These are phyloP conservation scores for Starmera stellimalicola DNA, from an alignment of 1,139 yeast genomes.

Conservation along the genomic window DNA sequence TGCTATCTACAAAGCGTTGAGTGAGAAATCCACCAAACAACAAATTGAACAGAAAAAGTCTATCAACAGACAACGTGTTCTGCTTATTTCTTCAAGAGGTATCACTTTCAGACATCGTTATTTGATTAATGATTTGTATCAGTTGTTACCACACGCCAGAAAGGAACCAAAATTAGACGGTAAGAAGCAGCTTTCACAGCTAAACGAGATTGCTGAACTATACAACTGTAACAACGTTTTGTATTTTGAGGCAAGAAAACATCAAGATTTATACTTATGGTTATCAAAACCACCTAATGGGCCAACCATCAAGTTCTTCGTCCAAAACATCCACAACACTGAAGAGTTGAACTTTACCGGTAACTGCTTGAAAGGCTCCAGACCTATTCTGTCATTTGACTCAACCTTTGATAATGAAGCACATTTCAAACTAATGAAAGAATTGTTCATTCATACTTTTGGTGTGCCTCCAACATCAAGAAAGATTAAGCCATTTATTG, in stretches of 20 bases:
- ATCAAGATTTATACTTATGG: slow-evolving; percentile 92
- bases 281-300: slow-evolving; percentile 96
- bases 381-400: slow-evolving; percentile 93
- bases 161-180: slow-evolving; percentile 95
- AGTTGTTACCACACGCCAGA: slow-evolving; percentile 87
- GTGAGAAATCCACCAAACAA: slow-evolving; percentile 23
- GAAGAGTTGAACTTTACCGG: slow-evolving; percentile 96
- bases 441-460: slow-evolving; percentile 74
- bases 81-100: slow-evolving; percentile 90
- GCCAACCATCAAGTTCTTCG: slow-evolving; percentile 88
- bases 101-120: slow-evolving; percentile 94
- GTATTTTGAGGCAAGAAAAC: slow-evolving; percentile 95
- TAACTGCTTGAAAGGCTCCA: slow-evolving; percentile 88
- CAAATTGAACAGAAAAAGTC: slow-evolving; percentile 38
- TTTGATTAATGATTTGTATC: slow-evolving; percentile 69
- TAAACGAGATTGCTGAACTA: slow-evolving; percentile 92
- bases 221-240: slow-evolving; percentile 94
- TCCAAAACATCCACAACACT: slow-evolving; percentile 92
- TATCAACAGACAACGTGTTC: slow-evolving; percentile 70
- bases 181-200: slow-evolving; percentile 78
- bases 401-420: slow-evolving; percentile 57
- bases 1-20: slow-evolving; percentile 33
- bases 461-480: slow-evolving; percentile 98
- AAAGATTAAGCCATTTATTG: slow-evolving; percentile 88
- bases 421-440: slow-evolving; percentile 72